Percentiles rank a stretch among this genome's conserved stretches.
These are phyloP conservation scores for Sphaerostilbella broomeana DNA, from an alignment of 2,329 filamentous ascomycete genomes.

Conservation along the genomic window DNA sequence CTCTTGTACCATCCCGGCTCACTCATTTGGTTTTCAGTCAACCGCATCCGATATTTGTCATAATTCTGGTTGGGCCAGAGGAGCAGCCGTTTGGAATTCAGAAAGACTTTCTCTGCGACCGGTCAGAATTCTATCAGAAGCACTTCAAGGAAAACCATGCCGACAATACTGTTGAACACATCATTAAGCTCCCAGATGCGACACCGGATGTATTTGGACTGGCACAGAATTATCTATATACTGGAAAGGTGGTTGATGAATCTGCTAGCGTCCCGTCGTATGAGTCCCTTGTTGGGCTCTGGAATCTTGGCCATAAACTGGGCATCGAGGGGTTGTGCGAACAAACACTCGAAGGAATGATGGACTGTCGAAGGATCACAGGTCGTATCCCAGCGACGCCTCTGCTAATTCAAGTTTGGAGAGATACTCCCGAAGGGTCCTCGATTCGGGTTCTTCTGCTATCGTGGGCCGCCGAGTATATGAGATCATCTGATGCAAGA, in stretches of 20 bases:
- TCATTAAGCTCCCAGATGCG: conserved; percentile 44
- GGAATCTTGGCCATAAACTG: conserved; percentile 49
- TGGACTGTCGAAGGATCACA: conserved; percentile 46
- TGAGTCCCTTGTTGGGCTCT: conserved; percentile 47
- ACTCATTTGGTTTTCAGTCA: conserved; percentile 24
- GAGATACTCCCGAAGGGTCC: conserved; percentile 54
- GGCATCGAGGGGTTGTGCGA: conserved; percentile 50
- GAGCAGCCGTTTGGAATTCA: conserved; percentile 52
- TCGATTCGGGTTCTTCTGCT: conserved; percentile 52
- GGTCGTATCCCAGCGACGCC: conserved; percentile 51
- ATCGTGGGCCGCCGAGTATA: conserved; percentile 58
- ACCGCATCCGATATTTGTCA: conserved; percentile 50
- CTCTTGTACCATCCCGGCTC: neutral
- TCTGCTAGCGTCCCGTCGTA: conserved; percentile 42
- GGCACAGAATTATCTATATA: conserved; percentile 49
- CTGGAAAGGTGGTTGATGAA: conserved; percentile 39
- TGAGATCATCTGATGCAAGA: conserved; percentile 49
- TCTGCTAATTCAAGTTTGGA: conserved; percentile 55
- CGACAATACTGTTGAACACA: conserved; percentile 39
- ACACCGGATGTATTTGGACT: conserved; percentile 47
- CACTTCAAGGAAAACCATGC: conserved; percentile 34
- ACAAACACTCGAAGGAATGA: conserved; percentile 50
- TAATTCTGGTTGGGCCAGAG: conserved; percentile 46
- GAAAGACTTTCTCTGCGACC: conserved; percentile 50
- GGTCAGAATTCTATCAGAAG: conserved; percentile 41